Conservation (phyloP, 345 rosid genomes). For the Leavenworthia alabamica region DNA sequence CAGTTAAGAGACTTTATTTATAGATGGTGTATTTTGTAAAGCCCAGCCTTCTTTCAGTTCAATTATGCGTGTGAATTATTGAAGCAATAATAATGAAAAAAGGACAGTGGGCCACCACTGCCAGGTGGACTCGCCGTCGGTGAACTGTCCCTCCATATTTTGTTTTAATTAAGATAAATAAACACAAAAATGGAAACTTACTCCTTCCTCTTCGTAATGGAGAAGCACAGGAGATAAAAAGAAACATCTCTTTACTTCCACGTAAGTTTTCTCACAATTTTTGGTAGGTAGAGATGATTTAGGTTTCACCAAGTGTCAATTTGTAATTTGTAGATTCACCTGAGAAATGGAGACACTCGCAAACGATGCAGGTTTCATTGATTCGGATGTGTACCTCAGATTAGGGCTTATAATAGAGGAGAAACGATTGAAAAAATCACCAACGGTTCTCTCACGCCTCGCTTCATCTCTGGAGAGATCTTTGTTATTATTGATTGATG, state of each 20-base stretch:
- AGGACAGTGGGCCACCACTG: no score
- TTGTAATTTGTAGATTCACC: background rate
- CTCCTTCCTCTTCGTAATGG: conserved; percentile 15
- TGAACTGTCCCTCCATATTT: conserved; percentile 10
- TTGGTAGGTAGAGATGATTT: background rate
- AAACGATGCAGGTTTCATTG: conserved; percentile 27
- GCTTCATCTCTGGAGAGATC: conserved; percentile 59
- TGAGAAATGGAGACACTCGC: conserved; percentile 45
- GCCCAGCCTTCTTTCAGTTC: background rate
- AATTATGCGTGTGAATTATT: background rate
- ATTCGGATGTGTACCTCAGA: conserved; percentile 40
- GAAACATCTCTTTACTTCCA: no score
- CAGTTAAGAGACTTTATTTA: no score
- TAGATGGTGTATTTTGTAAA: background rate
- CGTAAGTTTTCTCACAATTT: no score
- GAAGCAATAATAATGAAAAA: background rate
- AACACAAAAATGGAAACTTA: conserved; percentile 11
- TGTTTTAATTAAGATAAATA: background rate
- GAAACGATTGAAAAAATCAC: conserved; percentile 41
- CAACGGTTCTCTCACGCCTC: conserved; percentile 46
- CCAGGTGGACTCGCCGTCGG: conserved; percentile 30
- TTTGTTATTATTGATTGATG: conserved; percentile 12
- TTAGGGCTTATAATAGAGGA: conserved; percentile 52
- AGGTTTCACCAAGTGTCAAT: no score
- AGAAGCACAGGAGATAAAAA: conserved; percentile 22